A percentile compares a stretch with the other conserved stretches of the same genome.
Conservation (phyloP, 1,284 basidiomycete genomes). For the Wolfiporia cocos region DNA sequence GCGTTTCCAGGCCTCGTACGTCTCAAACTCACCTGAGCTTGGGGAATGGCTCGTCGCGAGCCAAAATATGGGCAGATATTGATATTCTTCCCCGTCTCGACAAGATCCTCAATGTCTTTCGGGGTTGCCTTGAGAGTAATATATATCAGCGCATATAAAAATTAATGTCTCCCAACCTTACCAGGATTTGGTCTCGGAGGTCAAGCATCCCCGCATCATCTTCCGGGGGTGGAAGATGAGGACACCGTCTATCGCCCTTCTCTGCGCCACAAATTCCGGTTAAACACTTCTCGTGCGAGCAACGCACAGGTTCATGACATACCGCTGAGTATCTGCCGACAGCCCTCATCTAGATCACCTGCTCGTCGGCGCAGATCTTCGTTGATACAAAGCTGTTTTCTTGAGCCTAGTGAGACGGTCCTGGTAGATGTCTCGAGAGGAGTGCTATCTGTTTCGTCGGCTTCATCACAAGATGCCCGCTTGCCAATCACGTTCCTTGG, state of each 20-base stretch:
- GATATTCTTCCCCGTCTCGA: slow-evolving; percentile 56
- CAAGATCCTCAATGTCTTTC: slow-evolving; percentile 94
- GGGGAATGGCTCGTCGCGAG: slow-evolving; percentile 79
- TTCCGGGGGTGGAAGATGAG: slow-evolving; percentile 71
- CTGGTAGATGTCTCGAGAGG: slow-evolving; percentile 32
- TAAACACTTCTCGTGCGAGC: not conserved
- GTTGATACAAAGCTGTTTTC: slow-evolving; percentile 93
- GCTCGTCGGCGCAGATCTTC: slow-evolving; percentile 61
- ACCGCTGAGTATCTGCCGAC: slow-evolving; percentile 84
- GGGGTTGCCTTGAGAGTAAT: slow-evolving; percentile 63
- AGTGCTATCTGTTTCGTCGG: slow-evolving; percentile 3
- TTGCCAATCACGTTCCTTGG: not conserved
- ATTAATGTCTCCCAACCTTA: slow-evolving; percentile 31
- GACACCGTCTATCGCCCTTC: slow-evolving; percentile 66
- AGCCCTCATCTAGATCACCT: slow-evolving; percentile 89
- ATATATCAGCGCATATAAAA: not conserved
- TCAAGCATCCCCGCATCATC: slow-evolving; percentile 77
- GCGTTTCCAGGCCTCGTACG: no score
- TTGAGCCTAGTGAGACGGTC: slow-evolving; percentile 82
- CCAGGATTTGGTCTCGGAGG: slow-evolving; percentile 85
- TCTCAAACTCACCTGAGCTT: slow-evolving; percentile 82
- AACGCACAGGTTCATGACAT: no score
- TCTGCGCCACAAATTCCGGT: slow-evolving; percentile 28
- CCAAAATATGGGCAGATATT: slow-evolving; percentile 93
- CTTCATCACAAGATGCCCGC: slow-evolving; percentile 1